Percentiles rank a stretch among this genome's conserved stretches.
These are phyloP conservation scores for Trichoderma sp. DNA, from an alignment of 2,329 filamentous ascomycete species.

Conservation along the genomic window DNA sequence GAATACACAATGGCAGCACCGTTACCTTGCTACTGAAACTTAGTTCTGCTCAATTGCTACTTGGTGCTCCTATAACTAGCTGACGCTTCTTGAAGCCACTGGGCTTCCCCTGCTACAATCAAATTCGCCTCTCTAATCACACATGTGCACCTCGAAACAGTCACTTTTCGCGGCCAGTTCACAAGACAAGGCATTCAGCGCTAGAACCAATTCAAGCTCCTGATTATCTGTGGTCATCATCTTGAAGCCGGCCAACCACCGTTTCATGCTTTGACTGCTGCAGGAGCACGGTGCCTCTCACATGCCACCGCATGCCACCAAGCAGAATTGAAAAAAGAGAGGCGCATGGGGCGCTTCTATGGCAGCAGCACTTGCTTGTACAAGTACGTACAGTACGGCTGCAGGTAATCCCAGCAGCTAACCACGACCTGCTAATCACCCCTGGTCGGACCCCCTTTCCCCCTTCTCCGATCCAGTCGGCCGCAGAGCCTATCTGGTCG, in stretches of 20 bases:
- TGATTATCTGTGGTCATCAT: not conserved
- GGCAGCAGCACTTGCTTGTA: not conserved
- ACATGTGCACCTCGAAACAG: not conserved
- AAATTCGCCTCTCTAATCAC: not conserved
- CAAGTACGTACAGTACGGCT: not conserved
- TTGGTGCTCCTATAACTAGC: not conserved
- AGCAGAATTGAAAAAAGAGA: not conserved
- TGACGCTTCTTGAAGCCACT: not conserved
- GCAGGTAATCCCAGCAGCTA: not conserved
- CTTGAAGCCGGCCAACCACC: not conserved
- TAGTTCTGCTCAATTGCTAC: not conserved
- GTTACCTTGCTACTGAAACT: not conserved
- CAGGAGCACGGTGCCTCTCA: not conserved
- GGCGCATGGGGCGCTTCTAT: not conserved
- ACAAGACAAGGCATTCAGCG: not conserved
- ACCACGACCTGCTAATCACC: not conserved
- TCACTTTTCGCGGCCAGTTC: not conserved
- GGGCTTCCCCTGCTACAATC: not conserved
- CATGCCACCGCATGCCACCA: not conserved
- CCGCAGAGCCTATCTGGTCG: not conserved
- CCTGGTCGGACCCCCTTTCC: not conserved
- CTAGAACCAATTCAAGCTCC: not conserved
- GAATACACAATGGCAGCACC: not conserved
- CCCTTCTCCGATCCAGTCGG: slow-evolving; percentile 5
- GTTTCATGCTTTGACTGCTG: not conserved